Conservation (phyloP, 1,284 basidiomycete genomes). For the Ustilago cynodontis region DNA sequence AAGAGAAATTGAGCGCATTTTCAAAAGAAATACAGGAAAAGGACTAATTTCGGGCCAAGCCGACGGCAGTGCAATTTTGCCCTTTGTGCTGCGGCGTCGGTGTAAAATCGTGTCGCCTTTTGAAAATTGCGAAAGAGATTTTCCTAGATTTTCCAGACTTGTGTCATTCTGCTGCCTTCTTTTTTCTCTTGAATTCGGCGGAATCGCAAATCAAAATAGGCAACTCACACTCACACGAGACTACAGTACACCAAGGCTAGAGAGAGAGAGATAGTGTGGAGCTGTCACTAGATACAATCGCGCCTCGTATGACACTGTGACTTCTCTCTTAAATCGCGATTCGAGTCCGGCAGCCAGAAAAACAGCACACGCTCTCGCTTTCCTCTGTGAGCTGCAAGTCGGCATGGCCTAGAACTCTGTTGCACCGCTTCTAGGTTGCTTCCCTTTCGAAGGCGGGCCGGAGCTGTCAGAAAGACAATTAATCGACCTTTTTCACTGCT, state of each 20-base stretch:
- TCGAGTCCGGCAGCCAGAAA: too few species aligned
- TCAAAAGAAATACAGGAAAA: background rate
- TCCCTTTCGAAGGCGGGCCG: background rate
- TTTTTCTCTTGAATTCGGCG: too few species aligned
- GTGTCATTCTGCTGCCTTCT: background rate
- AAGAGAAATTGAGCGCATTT: background rate
- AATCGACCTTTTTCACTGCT: too few species aligned
- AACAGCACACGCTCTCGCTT: background rate
- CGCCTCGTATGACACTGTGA: too few species aligned
- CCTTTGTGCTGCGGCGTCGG: background rate
- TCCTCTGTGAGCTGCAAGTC: background rate
- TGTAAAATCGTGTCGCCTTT: slow-evolving; percentile 2
- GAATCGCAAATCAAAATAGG: too few species aligned
- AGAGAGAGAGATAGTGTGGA: too few species aligned
- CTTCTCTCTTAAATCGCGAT: too few species aligned
- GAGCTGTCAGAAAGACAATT: background rate
- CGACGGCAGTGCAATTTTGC: background rate
- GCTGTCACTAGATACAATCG: too few species aligned
- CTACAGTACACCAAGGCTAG: too few species aligned
- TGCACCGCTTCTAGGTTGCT: background rate
- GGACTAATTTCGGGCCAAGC: background rate
- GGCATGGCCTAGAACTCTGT: background rate
- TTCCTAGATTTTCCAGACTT: background rate
- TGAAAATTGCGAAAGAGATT: background rate
- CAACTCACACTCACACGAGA: background rate